A percentile compares a stretch with the other conserved stretches of the same genome.
These are phyloP conservation scores for Rhinocladiella mackenziei DNA, from an alignment of 2,329 filamentous ascomycete genomes.

Conservation along the genomic window DNA sequence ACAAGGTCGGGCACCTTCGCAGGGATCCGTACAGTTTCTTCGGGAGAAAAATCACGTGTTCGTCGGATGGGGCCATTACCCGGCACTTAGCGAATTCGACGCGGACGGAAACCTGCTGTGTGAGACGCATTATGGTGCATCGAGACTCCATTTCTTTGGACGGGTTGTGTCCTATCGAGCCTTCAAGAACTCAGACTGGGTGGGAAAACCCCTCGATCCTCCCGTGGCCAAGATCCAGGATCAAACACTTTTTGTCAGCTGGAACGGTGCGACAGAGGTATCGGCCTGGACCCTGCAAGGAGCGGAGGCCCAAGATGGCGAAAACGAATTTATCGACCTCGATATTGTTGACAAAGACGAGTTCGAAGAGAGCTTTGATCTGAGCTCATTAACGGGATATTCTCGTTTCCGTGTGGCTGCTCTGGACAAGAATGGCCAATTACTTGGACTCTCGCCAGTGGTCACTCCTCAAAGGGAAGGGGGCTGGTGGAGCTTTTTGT, in stretches of 20 bases:
- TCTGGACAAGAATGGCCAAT: conserved; percentile 10
- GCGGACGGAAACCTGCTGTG: conserved; percentile 43
- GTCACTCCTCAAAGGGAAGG: conserved; percentile 5
- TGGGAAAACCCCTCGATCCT: conserved; percentile 43
- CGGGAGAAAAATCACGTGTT: conserved; percentile 41
- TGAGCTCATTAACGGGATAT: conserved; percentile 10
- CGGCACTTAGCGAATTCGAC: conserved; percentile 49
- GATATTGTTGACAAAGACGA: conserved; percentile 21
- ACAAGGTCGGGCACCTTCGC: conserved; percentile 13
- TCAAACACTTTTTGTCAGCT: conserved; percentile 39
- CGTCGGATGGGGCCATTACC: conserved; percentile 49
- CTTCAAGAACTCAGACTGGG: conserved; percentile 50
- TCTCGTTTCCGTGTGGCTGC: conserved; percentile 20
- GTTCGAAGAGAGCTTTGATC: conserved; percentile 22
- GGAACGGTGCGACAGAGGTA: conserved; percentile 47
- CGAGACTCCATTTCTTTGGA: conserved; percentile 34
- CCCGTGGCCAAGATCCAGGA: conserved; percentile 25
- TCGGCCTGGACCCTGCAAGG: conserved; percentile 20
- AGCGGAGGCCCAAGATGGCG: conserved; percentile 4
- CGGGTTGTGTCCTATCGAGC: conserved; percentile 53
- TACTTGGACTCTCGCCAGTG: conserved; percentile 15
- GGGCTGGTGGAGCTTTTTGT: conserved; percentile 10
- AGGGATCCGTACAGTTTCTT: conserved; percentile 44
- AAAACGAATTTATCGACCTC: conserved; percentile 13
- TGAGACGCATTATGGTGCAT: conserved; percentile 48